Percentiles rank a stretch among this genome's conserved stretches.
These are phyloP conservation scores for Linnemannia schmuckeri DNA, from an alignment of 192 early-diverging fungal genomes.

Conservation along the genomic window DNA sequence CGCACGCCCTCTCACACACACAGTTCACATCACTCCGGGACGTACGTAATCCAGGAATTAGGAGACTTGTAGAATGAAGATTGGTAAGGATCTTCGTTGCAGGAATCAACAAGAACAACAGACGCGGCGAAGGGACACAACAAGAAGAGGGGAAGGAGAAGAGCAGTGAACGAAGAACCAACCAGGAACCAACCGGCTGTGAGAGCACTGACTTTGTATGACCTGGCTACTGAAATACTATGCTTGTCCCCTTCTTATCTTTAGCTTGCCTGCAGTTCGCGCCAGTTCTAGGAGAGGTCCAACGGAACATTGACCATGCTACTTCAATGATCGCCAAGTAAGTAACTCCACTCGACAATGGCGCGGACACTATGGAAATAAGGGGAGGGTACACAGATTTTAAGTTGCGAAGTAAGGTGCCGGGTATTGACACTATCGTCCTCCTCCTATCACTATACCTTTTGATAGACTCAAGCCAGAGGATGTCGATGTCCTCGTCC, in stretches of 20 bases:
- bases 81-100: background rate
- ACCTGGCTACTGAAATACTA: background rate
- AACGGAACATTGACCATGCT: constrained; percentile 46
- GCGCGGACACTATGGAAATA: background rate
- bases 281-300: constrained; percentile 28
- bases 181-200: background rate
- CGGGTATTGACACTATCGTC: background rate
- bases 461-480: constrained; percentile 61
- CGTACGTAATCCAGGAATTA: background rate
- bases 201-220: background rate
- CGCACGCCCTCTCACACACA: background rate
- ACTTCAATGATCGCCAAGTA: constrained; percentile 38
- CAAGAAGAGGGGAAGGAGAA: background rate
- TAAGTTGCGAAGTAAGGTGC: background rate
- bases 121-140: background rate
- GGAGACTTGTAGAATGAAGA: constrained; percentile 8
- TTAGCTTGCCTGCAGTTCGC: constrained; percentile 42
- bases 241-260: background rate
- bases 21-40: background rate
- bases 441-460: too few relatives aligned
- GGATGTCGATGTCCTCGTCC: constrained; percentile 75
- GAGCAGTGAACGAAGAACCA: background rate
- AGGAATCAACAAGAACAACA: background rate
- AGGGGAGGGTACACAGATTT: background rate
- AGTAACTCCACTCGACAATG: background rate